Percentiles rank a stretch among this genome's conserved stretches.
Evolutionary conservation across 495 filamentous ascomycete species (phyloP).

Genomic region (Aspergillus cristatus): DNA sequence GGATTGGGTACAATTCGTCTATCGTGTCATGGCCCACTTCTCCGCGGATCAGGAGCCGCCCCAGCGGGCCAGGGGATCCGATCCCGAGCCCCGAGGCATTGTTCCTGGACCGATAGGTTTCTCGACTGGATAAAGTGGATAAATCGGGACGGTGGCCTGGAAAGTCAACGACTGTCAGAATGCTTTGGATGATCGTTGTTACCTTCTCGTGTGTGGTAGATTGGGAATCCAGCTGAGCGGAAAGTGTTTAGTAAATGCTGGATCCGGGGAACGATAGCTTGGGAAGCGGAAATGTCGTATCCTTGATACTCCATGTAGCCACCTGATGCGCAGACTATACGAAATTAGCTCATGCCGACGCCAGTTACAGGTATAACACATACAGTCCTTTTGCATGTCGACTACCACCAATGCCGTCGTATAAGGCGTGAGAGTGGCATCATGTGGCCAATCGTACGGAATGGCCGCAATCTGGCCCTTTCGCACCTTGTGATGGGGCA

Average conservation of each 20-base stretch:
- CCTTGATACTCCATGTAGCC: constrained; percentile 54
- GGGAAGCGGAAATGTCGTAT: constrained; percentile 45
- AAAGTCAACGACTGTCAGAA: constrained; percentile 10
- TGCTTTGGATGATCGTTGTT: constrained; percentile 2
- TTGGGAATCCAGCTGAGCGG: constrained; percentile 46
- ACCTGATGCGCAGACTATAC: constrained; percentile 45
- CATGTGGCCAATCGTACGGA: constrained; percentile 58
- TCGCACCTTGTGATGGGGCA: constrained; percentile 35
- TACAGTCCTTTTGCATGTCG: constrained; percentile 67
- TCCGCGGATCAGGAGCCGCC: constrained; percentile 54
- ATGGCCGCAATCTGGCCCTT: constrained; percentile 38
- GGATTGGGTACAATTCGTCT: constrained; percentile 46
- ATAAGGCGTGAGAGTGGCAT: constrained; percentile 43
- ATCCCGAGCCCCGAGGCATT: constrained; percentile 48
- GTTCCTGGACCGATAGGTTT: constrained; percentile 44
- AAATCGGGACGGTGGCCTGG: constrained; percentile 54
- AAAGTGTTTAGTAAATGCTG: constrained; percentile 48
- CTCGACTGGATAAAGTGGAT: constrained; percentile 48
- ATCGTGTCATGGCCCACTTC: constrained; percentile 56
- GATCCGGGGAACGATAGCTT: constrained; percentile 46
- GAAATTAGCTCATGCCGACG: too few species aligned
- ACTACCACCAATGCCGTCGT: constrained; percentile 61
- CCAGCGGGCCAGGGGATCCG: constrained; percentile 52
- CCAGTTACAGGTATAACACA: too few species aligned
- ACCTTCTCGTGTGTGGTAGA: constrained; percentile 61